Evolutionary conservation across 2,329 filamentous ascomycete genomes (phyloP), one percentile per base, ranked within the genome.

Genomic region (Pseudogymnoascus sp.): DNA sequence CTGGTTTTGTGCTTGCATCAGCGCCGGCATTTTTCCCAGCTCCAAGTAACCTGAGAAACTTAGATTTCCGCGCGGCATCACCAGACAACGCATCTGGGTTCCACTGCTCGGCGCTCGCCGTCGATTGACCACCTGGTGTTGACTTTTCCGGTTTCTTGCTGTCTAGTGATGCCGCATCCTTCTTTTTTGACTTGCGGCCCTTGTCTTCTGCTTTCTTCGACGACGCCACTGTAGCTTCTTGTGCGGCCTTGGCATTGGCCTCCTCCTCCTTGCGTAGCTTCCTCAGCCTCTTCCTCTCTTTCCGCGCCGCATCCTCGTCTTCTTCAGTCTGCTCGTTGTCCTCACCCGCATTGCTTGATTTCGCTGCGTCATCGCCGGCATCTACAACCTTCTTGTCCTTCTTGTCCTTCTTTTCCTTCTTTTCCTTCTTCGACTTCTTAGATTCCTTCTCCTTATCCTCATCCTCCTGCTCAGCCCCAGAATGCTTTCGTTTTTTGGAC

Each of bases 1-100:
- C 64, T 8, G 60, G 63, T 6, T 62, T 63, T 62, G 35, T 65
- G 41, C 59, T 59, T 4, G 55, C 60, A 17, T 13, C 17, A 21
- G 44, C 42, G 7, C 25, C 62, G 2, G 39, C 61, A 17, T 58
- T 58, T 62, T 71, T 72, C 12, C 70, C 68, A 27, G 71, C 72
- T 12, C 72, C 72, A 13, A 75, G 66, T 25, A 75, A 64, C 27
- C 72, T 68, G 48, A 74, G 59, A 59, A 74, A 74, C 62, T 75
- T 75, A 17, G 67, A 66, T 59, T 73, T 72, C 12, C 73, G 66
- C 6, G 68, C 67, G 13, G 65, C 67, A 29, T 71, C 71, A 2
- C 73, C 72, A 21, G 63, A 61, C n/a, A 75, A 62, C 8, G 66
- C 68, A 38, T 71, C 65, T 2, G 69, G 63, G n/a, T 71, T 71